Base-by-base conservation (phyloP, 2,329 filamentous ascomycete genomes). In the Xylariaceae sp. region DNA sequence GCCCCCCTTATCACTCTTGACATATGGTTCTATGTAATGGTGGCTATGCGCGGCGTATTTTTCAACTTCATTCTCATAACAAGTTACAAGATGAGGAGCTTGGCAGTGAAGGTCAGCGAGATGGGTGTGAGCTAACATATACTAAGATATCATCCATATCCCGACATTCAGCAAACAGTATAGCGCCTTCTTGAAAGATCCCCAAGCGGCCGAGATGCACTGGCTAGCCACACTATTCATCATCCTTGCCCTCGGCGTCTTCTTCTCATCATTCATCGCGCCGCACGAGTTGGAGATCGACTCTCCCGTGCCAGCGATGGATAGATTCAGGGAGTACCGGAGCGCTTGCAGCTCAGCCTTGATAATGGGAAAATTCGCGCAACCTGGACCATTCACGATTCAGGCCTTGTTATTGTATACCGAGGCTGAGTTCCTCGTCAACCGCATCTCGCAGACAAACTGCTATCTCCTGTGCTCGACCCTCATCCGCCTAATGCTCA, bases 141-240 rank as follows among this genome's bases (percentile, higher is more conserved):
- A 4, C 17, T 6, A 48, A 80, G 76, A 76, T 46, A 67, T 76
- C 6, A 57, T 80, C 21, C 79, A 82, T 50, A 67, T 69, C 11
- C 77, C 77, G 16, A 74, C 70, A 0, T 80, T 79, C 44, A 66
- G 69, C 14, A 72, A 64, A 55, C 61, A 77, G 67, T 79, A 80
- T 46, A 65, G 64, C 36, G 63, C 62, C 20, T 80, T 80, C 52
- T 76, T 74, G 65, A 59, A 66, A 52, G 62, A 76, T 42, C 71
- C 71, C 1, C 50, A 61, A 6, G 54, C 47, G 0, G 57, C 60
- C 0, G 65, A 71, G 0, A 46, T 73, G 1, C 67, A 73, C 32
- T 80, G 73, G 72, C 59, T 80, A 42, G 74, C 73, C 2, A 66
- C 75, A 12, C 62, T 80, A 6, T 79, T 71, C 58, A 74, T 73